Evolutionary conservation across 495 filamentous ascomycete species (phyloP), one percentile per base, ranked within the genome.

Genomic region (Tuber aestivum): DNA sequence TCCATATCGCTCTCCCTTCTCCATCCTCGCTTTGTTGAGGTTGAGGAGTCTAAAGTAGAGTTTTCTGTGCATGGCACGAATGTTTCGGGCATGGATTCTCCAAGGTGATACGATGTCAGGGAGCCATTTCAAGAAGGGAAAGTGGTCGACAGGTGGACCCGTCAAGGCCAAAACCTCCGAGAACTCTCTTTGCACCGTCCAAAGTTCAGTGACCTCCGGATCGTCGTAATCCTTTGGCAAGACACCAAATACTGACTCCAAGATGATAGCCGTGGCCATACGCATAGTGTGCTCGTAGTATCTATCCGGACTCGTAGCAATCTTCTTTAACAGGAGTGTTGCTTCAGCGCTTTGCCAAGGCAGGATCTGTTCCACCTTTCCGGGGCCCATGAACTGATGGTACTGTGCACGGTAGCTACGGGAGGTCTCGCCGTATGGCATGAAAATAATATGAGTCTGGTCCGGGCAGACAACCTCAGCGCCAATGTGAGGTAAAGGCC

Each of bases 201-300:
- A 73, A 35, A 45, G 27, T 7, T 73, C 44, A n/a, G 50, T 73
- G 40, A 73, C 72, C 50, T 27, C 44, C 21, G 27, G 44, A 21
- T 73, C 72, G n/a, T 73, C 72, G 35, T 73, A 73, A 23, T 73
- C 72, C 20, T 73, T 38, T 14, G 72, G 72, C 37, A 73, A 73
- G 38, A 69, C 65, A 5, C 72, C 72, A 68, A 73, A 76, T 35
- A 73, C 71, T 61, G 76, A 74, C 50, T 76, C 41, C 69, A 81
- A 41, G 38, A 81, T 77, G 7, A 81, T 77, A 10, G 77, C 78
- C 7, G 79, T 81, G 4, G 78, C 70, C 61, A 79, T 79, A 5
- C 77, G 74, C 23, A 74, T 69, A 16, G 79, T 81, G 72, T 79
- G 69, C 41, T 81, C 78, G 71, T 81, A 79, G 45, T 81, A 81